phyloP scores from a whole-genome alignment of 2,329 filamentous ascomycete genomes.

The Sporothrix euskadiensis region DNA sequence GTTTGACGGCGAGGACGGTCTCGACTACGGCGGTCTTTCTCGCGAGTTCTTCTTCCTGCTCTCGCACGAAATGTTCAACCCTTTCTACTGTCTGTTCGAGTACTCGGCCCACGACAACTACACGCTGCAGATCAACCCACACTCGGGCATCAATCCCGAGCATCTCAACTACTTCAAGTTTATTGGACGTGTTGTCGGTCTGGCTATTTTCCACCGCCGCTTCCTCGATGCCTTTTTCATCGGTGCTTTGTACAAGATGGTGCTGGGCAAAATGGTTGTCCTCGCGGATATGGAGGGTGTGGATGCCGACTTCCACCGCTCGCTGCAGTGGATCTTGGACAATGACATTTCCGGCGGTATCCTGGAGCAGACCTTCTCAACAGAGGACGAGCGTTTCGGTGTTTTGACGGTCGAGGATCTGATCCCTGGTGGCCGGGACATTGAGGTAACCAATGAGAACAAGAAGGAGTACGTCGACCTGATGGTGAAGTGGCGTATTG shows the following conservation, averaged over 20 bases:
- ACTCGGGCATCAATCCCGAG: slow-evolving; percentile 98
- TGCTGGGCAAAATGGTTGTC: slow-evolving; percentile 86
- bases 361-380: slow-evolving; percentile 92
- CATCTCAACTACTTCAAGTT: slow-evolving; percentile 99
- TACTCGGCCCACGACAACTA: slow-evolving; percentile 99
- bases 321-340: slow-evolving; percentile 95
- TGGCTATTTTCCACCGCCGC: slow-evolving; percentile 96
- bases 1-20: slow-evolving; percentile 95
- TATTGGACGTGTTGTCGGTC: slow-evolving; percentile 92
- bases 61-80: slow-evolving; percentile 99
- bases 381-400: slow-evolving; percentile 95
- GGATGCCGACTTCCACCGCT: slow-evolving; percentile 95
- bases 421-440: slow-evolving; percentile 84
- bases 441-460: slow-evolving; percentile 97
- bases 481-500: slow-evolving; percentile 98
- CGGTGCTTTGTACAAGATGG: slow-evolving; percentile 99
- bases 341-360: slow-evolving; percentile 93
- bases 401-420: slow-evolving; percentile 92
- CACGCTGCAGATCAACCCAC: slow-evolving; percentile 98
- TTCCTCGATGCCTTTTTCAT: slow-evolving; percentile 99
- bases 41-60: slow-evolving; percentile 99
- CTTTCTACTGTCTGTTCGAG: slow-evolving; percentile 98
- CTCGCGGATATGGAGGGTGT: slow-evolving; percentile 98
- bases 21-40: slow-evolving; percentile 96
- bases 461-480: slow-evolving; percentile 98